A percentile compares a stretch with the other conserved stretches of the same genome.
Conservation (phyloP, 495 filamentous ascomycete genomes). For the Chaetomium cochliodes region DNA sequence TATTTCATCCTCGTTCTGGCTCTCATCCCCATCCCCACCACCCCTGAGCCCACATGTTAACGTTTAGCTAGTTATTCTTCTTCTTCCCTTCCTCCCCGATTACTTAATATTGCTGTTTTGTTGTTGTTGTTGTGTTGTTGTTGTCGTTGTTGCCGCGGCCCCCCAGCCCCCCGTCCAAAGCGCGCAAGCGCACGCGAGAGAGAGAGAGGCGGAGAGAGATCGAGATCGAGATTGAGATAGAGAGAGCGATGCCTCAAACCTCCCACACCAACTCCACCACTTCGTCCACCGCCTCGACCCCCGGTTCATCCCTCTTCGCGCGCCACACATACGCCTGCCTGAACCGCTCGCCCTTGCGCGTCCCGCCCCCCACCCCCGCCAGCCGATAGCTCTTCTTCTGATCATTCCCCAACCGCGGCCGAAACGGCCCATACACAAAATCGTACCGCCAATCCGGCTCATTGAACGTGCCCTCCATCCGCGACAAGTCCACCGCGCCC, state of each 20-base stretch:
- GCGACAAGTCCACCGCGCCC: conserved; percentile 51
- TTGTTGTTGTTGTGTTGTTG: too few relatives aligned
- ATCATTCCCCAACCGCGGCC: conserved; percentile 28
- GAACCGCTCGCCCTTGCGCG: conserved; percentile 9
- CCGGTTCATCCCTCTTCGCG: conserved; percentile 7
- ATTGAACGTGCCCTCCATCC: conserved; percentile 60
- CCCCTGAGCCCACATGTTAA: too few relatives aligned
- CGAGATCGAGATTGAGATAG: too few relatives aligned
- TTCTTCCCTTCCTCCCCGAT: too few relatives aligned
- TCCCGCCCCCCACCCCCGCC: conserved; percentile 2
- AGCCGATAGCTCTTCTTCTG: conserved; percentile 44
- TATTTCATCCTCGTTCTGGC: too few relatives aligned
- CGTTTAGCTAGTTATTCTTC: too few relatives aligned
- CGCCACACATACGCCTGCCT: conserved; percentile 35
- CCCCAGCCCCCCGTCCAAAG: too few relatives aligned
- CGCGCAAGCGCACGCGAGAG: too few relatives aligned
- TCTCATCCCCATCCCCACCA: too few relatives aligned
- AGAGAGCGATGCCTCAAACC: conserved; percentile 22
- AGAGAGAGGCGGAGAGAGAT: too few relatives aligned
- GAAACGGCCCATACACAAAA: conserved; percentile 53
- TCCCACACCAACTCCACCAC: conserved; percentile 40
- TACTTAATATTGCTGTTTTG: too few relatives aligned
- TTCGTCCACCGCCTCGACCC: conserved; percentile 29
- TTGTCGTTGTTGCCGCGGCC: too few relatives aligned
- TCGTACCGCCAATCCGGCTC: conserved; percentile 45